Conservation (phyloP, 2,329 filamentous ascomycete species). For the Ceratocystiopsis brevicomis region DNA sequence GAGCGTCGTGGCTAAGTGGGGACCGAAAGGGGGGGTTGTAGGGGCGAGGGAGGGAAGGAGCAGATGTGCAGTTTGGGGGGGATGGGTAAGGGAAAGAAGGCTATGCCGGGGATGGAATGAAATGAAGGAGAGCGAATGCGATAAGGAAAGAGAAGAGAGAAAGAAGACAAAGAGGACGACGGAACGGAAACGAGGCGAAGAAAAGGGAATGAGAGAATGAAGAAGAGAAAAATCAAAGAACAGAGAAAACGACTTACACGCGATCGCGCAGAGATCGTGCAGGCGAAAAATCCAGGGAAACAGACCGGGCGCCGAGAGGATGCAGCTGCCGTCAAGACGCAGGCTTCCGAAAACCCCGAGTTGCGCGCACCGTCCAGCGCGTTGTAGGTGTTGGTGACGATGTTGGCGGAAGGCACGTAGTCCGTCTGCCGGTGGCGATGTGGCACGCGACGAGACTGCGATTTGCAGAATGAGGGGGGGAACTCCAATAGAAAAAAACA, state of each 20-base stretch:
- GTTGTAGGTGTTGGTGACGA: no score
- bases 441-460: no score
- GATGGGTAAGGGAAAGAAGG: background rate
- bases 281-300: background rate
- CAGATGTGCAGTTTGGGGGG: conserved; percentile 1
- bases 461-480: no score
- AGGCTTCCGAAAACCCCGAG: background rate
- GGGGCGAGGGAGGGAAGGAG: conserved; percentile 1
- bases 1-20: conserved; percentile 7
- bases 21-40: conserved; percentile 5
- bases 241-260: background rate
- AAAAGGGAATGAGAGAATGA: conserved; percentile 5
- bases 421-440: no score
- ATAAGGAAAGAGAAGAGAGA: conserved; percentile 8
- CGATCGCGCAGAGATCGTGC: background rate
- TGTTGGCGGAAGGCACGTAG: no score
- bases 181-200: conserved; percentile 14
- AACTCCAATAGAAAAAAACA: no score
- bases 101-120: conserved; percentile 8
- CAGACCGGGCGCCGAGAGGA: background rate
- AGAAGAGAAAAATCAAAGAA: background rate
- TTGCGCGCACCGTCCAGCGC: background rate
- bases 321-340: background rate
- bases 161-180: conserved; percentile 12
- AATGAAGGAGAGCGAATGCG: background rate